phyloP scores from a whole-genome alignment of 2,329 filamentous ascomycete species.

The Colletotrichum sp. region DNA sequence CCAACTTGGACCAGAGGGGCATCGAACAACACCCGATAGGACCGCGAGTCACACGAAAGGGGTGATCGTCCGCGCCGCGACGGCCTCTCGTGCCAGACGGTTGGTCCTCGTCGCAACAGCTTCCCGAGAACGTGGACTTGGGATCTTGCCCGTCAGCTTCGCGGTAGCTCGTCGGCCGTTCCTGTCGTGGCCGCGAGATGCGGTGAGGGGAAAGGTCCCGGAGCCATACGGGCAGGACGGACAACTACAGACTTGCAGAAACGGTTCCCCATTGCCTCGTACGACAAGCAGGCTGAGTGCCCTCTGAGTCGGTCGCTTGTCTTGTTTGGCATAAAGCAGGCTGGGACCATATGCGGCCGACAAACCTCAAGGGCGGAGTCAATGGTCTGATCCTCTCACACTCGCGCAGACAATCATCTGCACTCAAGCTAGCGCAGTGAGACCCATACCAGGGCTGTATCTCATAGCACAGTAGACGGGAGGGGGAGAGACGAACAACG shows the following conservation, averaged over 20 bases:
- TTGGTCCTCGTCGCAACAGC: neutral
- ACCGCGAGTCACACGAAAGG: neutral
- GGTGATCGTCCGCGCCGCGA: neutral
- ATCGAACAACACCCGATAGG: constrained; percentile 14
- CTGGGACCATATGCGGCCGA: constrained; percentile 13
- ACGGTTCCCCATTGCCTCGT: neutral
- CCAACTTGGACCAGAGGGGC: neutral
- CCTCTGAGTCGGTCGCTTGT: neutral
- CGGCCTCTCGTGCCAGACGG: neutral
- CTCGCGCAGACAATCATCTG: neutral
- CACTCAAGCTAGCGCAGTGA: constrained; percentile 5
- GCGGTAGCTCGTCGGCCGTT: neutral
- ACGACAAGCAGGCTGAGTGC: neutral
- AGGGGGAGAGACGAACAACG: neutral
- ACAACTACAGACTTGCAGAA: neutral
- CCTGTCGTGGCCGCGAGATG: neutral
- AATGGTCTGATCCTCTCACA: constrained; percentile 19
- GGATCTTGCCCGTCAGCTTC: neutral
- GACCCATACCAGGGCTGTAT: neutral
- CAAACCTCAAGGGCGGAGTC: constrained; percentile 4
- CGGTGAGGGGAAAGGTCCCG: neutral
- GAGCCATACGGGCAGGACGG: neutral
- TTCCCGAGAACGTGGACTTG: constrained; percentile 22
- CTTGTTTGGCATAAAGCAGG: constrained; percentile 5
- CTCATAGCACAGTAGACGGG: neutral